Percentiles rank a stretch among this genome's conserved stretches.
phyloP scores from a whole-genome alignment of 305 asterid species.

The Solanum aculeatissimum region DNA sequence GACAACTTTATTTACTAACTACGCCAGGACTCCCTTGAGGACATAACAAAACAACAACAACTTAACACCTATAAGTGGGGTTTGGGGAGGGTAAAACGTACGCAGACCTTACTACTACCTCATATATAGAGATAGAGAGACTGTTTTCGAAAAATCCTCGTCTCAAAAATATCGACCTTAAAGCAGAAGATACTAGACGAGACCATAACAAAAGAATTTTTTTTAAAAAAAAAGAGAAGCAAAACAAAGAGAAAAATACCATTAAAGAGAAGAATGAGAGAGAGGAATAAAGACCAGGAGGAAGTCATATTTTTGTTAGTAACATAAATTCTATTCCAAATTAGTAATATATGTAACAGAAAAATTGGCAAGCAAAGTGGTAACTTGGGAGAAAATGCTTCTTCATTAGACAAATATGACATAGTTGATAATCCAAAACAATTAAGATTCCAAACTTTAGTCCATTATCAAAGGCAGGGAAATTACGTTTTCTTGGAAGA shows the following conservation, averaged over 20 bases:
- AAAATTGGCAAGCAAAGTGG: not conserved
- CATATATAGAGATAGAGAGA: no score
- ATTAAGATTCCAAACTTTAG: slow-evolving; percentile 5
- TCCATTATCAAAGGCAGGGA: not conserved
- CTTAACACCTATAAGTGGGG: no score
- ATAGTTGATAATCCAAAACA: not conserved
- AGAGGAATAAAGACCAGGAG: not conserved
- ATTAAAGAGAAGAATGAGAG: not conserved
- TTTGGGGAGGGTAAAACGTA: no score
- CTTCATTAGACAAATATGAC: not conserved
- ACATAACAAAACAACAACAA: not conserved
- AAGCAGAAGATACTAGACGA: no score
- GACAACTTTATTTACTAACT: not conserved
- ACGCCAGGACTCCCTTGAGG: not conserved
- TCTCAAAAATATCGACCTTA: no score
- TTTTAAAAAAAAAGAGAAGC: not conserved
- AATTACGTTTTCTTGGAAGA: not conserved
- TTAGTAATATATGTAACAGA: not conserved
- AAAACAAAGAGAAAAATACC: not conserved
- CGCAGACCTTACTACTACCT: no score
- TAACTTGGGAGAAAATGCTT: slow-evolving; percentile 1
- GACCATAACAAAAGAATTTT: not conserved
- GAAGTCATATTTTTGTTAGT: not conserved
- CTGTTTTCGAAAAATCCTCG: no score
- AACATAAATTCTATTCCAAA: not conserved